These are phyloP conservation scores for Kandelia obovata DNA, from an alignment of 345 rosid species.

Conservation along the genomic window DNA sequence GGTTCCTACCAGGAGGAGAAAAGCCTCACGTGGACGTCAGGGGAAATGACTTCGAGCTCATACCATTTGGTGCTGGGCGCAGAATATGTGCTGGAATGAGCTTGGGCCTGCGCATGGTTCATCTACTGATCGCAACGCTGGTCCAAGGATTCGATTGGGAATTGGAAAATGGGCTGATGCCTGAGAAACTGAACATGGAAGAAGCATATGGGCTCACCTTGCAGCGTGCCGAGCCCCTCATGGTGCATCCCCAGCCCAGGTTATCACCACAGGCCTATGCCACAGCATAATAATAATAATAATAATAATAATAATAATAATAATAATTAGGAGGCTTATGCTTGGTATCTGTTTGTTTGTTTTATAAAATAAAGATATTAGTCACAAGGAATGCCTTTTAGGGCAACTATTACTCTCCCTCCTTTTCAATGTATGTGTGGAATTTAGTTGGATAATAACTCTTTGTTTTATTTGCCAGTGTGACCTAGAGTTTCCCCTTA, in stretches of 20 bases:
- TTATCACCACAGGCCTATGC: constrained; percentile 1
- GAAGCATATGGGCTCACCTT: constrained; percentile 28
- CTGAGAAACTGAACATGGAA: constrained; percentile 24
- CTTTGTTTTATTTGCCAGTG: too few relatives aligned
- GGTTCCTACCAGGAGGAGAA: constrained; percentile 19
- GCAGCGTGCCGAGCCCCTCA: constrained; percentile 18
- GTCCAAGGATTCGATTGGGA: constrained; percentile 28
- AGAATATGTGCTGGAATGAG: constrained; percentile 27
- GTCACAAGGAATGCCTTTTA: too few relatives aligned
- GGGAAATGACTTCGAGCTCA: constrained; percentile 28
- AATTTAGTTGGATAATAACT: too few relatives aligned
- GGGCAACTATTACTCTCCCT: too few relatives aligned
- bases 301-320: not conserved
- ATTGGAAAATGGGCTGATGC: constrained; percentile 2
- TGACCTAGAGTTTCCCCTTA: too few relatives aligned
- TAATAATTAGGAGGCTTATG: not conserved
- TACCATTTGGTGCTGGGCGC: constrained; percentile 35
- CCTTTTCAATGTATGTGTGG: too few relatives aligned
- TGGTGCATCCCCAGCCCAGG: constrained; percentile 22
- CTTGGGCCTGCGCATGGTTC: constrained; percentile 26
- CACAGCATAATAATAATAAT: not conserved
- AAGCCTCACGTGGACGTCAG: constrained; percentile 11
- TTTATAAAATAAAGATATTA: too few relatives aligned
- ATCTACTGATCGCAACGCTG: constrained; percentile 14
- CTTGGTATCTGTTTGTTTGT: not conserved